These are phyloP conservation scores for Xerophyta viscosa DNA, from an alignment of 106 monocot species.

Conservation along the genomic window DNA sequence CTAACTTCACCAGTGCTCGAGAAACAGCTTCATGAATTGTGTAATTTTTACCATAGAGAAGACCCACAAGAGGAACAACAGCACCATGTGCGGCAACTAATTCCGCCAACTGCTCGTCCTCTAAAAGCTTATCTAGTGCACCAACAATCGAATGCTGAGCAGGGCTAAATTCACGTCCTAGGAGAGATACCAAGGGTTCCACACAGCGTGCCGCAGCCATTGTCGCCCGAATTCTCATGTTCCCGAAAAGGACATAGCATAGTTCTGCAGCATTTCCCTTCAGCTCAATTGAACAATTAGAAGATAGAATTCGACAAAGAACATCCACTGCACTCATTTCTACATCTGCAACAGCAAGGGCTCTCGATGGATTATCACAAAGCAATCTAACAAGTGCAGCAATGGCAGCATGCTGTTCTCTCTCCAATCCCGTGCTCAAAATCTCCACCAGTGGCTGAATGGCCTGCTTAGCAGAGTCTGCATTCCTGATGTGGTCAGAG, in stretches of 20 bases:
- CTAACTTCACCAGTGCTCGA: constrained; percentile 84
- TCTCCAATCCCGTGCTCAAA: constrained; percentile 72
- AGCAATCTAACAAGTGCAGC: constrained; percentile 78
- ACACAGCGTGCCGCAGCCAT: constrained; percentile 85
- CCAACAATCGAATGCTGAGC: constrained; percentile 81
- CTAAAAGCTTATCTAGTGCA: constrained; percentile 84
- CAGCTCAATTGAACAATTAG: constrained; percentile 71
- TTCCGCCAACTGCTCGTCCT: constrained; percentile 91
- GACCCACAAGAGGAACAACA: constrained; percentile 77
- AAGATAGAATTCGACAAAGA: constrained; percentile 86
- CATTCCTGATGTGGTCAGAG: constrained; percentile 79
- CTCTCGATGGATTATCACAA: constrained; percentile 68
- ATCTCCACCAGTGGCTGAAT: constrained; percentile 93
- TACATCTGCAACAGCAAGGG: constrained; percentile 66
- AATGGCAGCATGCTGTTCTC: constrained; percentile 96
- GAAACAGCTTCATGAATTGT: constrained; percentile 77
- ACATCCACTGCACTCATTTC: constrained; percentile 96
- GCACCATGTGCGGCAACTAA: constrained; percentile 79
- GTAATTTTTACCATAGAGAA: constrained; percentile 67
- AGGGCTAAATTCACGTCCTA: constrained; percentile 47
- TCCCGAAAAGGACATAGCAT: constrained; percentile 86
- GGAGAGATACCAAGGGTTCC: constrained; percentile 76
- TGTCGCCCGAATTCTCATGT: constrained; percentile 77
- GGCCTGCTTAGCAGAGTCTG: constrained; percentile 72
- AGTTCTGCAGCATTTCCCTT: constrained; percentile 96